Base-by-base conservation (phyloP, 2,329 filamentous ascomycete genomes). In the Cytospora schulzeri region DNA sequence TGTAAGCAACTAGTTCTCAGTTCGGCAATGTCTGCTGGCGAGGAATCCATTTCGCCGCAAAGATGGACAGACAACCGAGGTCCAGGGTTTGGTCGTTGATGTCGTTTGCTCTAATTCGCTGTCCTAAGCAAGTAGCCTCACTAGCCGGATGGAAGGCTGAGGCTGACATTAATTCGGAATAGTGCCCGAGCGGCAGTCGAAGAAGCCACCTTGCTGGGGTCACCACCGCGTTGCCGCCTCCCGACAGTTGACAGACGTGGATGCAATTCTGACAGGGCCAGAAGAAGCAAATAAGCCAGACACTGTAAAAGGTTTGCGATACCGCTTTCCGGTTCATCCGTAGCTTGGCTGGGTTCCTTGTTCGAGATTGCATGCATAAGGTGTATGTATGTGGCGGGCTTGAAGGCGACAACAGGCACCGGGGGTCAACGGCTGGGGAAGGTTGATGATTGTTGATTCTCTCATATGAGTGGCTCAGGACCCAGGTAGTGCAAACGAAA, bases 401-500 rank as follows among this genome's bases (percentile, higher is more conserved):
- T 14, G 11, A 50, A 31, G 2, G 53, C 17, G 11, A 31, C 6
- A 14, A 17, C 31, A 33, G 24, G 22, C 14, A 33, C 3, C 3
- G 5, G 41, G 7, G 24, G 22, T n/a, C 26, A 29, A 55, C 41
- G 17, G 26, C 12, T 22, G 28, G 8, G 31, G 24, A 24, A 15
- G 24, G 3, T 19, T 26, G 19, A 35, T 17, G 50, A 24, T 9
- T 7, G n/a, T 29, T 61, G 22, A 50, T 19, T 17, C 28, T 60
- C 33, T 31, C 28, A 31, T 17, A 15, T 33, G 45, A 57, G 29
- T 29, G 48, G 55, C 22, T 19, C 24, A 14, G 26, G 17, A 24
- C 22, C 26, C 35, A 26, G 55, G 58, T 67, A 24, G 65, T 26
- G 65, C 65, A 62, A 62, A 67, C 62, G 62, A 67, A 51, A 62